Evolutionary conservation across 257 asterid genomes (phyloP).

Genomic region (Solanum virginianum): DNA sequence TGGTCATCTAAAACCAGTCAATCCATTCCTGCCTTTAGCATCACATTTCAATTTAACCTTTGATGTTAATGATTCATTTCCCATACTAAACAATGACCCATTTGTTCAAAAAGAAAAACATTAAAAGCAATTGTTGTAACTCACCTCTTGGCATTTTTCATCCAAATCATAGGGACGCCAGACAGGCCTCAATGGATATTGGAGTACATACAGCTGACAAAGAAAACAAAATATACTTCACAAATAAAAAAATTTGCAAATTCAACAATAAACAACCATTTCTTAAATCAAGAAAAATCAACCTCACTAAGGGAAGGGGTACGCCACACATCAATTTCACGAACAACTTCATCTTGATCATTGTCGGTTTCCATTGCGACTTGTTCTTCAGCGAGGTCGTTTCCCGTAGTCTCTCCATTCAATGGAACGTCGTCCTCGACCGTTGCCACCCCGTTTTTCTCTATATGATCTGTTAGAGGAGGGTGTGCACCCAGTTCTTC

Average conservation of each 20-base stretch:
- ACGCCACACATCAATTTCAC: conserved; percentile 67
- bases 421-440: conserved; percentile 5
- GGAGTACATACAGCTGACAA: conserved; percentile 55
- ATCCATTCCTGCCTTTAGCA: background rate
- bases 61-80: background rate
- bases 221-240: background rate
- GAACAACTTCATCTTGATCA: conserved; percentile 42
- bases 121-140: background rate
- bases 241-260: background rate
- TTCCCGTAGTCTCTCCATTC: conserved; percentile 20
- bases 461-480: background rate
- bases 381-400: conserved; percentile 4
- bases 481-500: conserved; percentile 21
- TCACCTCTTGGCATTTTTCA: conserved; percentile 56
- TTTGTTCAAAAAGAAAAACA: background rate
- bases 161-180: conserved; percentile 91
- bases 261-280: background rate
- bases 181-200: conserved; percentile 62
- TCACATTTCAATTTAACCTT: background rate
- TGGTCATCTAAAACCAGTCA: background rate
- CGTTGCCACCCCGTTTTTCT: background rate
- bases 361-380: conserved; percentile 10
- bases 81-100: background rate
- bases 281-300: background rate
- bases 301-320: conserved; percentile 42